These are phyloP conservation scores for Debaryomyces sp. DNA, from an alignment of 1,139 yeast species.

Conservation along the genomic window DNA sequence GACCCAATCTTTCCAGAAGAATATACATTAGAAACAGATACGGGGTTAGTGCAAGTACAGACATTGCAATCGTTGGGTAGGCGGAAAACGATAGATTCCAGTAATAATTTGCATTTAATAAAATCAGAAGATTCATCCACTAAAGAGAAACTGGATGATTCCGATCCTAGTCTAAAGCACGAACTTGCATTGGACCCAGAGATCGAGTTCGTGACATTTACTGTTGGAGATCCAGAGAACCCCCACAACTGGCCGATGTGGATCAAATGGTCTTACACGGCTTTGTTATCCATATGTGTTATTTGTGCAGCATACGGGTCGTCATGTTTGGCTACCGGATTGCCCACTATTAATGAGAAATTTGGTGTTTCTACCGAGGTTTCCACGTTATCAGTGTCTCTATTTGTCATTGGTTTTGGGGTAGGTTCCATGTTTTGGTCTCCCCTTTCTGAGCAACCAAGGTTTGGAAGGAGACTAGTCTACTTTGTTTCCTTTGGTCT, in stretches of 20 bases:
- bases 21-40: conserved; percentile 80
- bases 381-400: conserved; percentile 74
- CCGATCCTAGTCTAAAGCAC: conserved; percentile 8
- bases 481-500: conserved; percentile 75
- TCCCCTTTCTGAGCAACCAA: conserved; percentile 72
- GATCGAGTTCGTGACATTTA: conserved; percentile 80
- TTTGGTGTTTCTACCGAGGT: conserved; percentile 77
- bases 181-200: conserved; percentile 54
- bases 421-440: conserved; percentile 92
- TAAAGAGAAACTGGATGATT: conserved; percentile 17
- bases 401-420: conserved; percentile 88
- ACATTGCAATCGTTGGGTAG: conserved; percentile 73
- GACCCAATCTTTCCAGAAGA: conserved; percentile 88
- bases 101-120: conserved; percentile 7
- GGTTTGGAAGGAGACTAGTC: conserved; percentile 83
- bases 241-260: conserved; percentile 78
- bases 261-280: conserved; percentile 68
- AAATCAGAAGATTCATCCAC: conserved; percentile 11
- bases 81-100: conserved; percentile 30
- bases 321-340: conserved; percentile 85
- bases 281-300: conserved; percentile 66
- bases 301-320: conserved; percentile 91
- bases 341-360: conserved; percentile 61
- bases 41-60: conserved; percentile 81
- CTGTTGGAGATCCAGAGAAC: conserved; percentile 76